Base-by-base conservation (phyloP, 768 basidiomycete species). In the Mycena haematopus region DNA sequence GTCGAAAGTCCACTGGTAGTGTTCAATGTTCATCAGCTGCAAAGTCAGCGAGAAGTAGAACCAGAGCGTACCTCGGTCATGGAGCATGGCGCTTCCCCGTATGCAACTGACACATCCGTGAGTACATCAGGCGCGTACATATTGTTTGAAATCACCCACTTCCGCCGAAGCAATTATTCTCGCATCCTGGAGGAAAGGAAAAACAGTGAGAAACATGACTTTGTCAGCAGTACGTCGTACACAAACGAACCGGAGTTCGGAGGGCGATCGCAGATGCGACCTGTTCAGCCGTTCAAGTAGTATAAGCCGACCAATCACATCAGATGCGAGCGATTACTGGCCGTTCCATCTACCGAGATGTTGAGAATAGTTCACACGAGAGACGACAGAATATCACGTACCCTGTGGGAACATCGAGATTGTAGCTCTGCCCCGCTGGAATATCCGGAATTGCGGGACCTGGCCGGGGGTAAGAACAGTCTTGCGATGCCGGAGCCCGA, bases 101-200 rank as follows among this genome's bases (percentile, higher is more conserved):
- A 61, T 9, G 60, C 60, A 24, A 61, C 58, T 60, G 15, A 4
- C 21, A 25, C 6, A n/a, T 7, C n/a, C n/a, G 42, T 36, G 31
- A 47, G 33, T 31, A 33, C n/a, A 8, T 19, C 36, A 6, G 9
- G 13, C 13, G n/a, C 35, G 2, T 15, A 8, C 35, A 7, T 15
- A 8, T 25, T 22, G 19, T 42, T 36, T n/a, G 49, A 31, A 42
- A 33, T 21, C 49, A 50, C 49, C 15, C 29, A 53, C 58, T 61
- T 19, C 60, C 60, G 3, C 60, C 60, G 53, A 61, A 61, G 17
- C 60, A 61, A n/a, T 61, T 45, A 21, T 61, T 61, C 13, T 55
- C 22, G 24, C 60, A 61, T 2, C 56, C 56, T 57, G 36, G 27
- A 33, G 25, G 19, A 8, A 15, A 19, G 21, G 6, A 31, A 31